Conservation (phyloP, 2,329 filamentous ascomycete species). For the Hirsutella minnesotensis region DNA sequence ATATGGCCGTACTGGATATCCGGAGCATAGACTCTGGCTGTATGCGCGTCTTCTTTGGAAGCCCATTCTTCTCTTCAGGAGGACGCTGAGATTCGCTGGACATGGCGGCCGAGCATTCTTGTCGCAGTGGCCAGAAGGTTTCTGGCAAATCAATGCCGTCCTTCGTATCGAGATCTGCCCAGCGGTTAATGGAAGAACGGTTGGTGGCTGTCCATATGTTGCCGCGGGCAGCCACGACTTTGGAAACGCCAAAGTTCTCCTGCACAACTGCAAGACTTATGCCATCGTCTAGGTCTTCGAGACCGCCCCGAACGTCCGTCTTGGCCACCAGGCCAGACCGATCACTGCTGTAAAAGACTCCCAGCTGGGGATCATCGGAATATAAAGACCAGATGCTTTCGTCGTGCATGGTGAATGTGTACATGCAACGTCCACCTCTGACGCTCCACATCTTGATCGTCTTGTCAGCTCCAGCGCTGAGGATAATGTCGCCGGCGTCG, state of each 20-base stretch:
- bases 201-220: slow-evolving; percentile 86
- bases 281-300: slow-evolving; percentile 65
- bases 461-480: slow-evolving; percentile 91
- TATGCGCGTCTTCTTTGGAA: slow-evolving; percentile 48
- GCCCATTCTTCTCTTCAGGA: slow-evolving; percentile 20
- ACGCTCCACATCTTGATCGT: slow-evolving; percentile 98
- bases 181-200: slow-evolving; percentile 84
- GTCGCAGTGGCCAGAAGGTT: slow-evolving; percentile 34
- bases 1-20: slow-evolving; percentile 73
- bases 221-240: slow-evolving; percentile 56
- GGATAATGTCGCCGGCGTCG: slow-evolving; percentile 75
- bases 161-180: slow-evolving; percentile 75
- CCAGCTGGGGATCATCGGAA: slow-evolving; percentile 74
- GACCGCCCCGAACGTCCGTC: slow-evolving; percentile 70
- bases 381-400: slow-evolving; percentile 95
- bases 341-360: slow-evolving; percentile 90
- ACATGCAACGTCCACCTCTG: slow-evolving; percentile 89
- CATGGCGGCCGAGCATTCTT: slow-evolving; percentile 24
- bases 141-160: slow-evolving; percentile 56
- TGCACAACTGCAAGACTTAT: slow-evolving; percentile 83
- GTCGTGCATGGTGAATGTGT: slow-evolving; percentile 97
- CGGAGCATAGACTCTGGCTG: slow-evolving; percentile 66
- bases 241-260: slow-evolving; percentile 73
- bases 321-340: slow-evolving; percentile 90
- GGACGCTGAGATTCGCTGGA: slow-evolving; percentile 22